Evolutionary conservation across 805 yeast genomes (phyloP).

Genomic region (Jamesozyma gamospora): DNA sequence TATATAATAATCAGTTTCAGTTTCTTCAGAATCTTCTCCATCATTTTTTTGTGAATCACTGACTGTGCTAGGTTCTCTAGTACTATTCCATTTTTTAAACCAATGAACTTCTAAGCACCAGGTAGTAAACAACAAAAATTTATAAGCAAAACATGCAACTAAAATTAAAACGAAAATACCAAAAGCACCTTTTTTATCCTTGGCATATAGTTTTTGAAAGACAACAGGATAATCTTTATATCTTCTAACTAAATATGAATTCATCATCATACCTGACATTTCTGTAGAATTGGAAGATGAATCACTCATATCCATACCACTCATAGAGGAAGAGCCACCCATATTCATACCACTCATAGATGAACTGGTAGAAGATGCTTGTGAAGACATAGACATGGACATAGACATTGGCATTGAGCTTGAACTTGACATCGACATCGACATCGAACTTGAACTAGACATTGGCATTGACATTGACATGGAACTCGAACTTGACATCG

Average conservation of each 20-base stretch:
- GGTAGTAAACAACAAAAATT: constrained; percentile 49
- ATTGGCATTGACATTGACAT: constrained; percentile 4
- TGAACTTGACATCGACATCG: neutral
- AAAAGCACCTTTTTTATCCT: constrained; percentile 51
- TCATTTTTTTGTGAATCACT: neutral
- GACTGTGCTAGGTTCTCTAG: constrained; percentile 12
- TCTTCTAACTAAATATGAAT: constrained; percentile 42
- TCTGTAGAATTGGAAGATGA: neutral
- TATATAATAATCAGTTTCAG: constrained; percentile 26
- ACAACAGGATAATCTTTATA: constrained; percentile 52
- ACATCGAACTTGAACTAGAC: constrained; percentile 2
- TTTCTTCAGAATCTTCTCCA: constrained; percentile 20
- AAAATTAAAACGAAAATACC: constrained; percentile 61
- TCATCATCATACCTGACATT: constrained; percentile 38
- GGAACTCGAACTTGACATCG: neutral
- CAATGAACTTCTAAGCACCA: constrained; percentile 57
- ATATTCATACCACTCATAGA: constrained; percentile 3
- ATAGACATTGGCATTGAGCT: constrained; percentile 1
- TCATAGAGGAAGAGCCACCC: constrained; percentile 3
- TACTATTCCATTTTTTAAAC: constrained; percentile 38
- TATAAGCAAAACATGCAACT: constrained; percentile 46
- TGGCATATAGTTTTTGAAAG: constrained; percentile 45
- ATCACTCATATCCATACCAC: constrained; percentile 7
- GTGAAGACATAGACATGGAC: constrained; percentile 2
- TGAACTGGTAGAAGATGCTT: neutral